These are phyloP conservation scores for Penicillium sclerotigenum DNA, from an alignment of 2,329 filamentous ascomycete species.

Conservation along the genomic window DNA sequence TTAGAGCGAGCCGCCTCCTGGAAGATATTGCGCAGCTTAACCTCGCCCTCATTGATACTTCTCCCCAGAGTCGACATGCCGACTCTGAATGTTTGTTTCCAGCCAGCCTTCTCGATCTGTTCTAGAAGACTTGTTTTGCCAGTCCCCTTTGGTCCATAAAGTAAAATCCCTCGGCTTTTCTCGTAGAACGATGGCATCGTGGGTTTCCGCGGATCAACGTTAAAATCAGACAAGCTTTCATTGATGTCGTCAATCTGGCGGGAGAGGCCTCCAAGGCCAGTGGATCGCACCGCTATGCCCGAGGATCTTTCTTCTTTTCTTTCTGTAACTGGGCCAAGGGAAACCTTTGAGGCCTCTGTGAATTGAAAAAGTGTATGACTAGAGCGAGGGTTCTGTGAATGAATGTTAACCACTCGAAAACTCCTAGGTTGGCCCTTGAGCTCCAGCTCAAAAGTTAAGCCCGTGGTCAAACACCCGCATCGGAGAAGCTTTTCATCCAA, in stretches of 20 bases:
- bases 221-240: conserved; percentile 59
- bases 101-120: conserved; percentile 63
- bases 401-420: conserved; percentile 61
- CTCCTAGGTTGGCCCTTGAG: conserved; percentile 56
- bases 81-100: conserved; percentile 63
- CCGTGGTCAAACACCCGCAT: conserved; percentile 67
- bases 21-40: conserved; percentile 65
- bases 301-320: conserved; percentile 11
- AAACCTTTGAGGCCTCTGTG: conserved; percentile 32
- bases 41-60: conserved; percentile 44
- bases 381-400: conserved; percentile 41
- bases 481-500: conserved; percentile 46
- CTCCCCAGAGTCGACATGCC: conserved; percentile 34
- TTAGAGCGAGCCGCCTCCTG: conserved; percentile 64
- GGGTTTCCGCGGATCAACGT: conserved; percentile 28
- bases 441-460: conserved; percentile 65
- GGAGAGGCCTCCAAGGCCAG: conserved; percentile 65
- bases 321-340: conserved; percentile 29
- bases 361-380: conserved; percentile 37
- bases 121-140: conserved; percentile 76
- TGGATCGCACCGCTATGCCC: conserved; percentile 34
- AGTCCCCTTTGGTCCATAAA: conserved; percentile 79
- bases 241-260: conserved; percentile 66
- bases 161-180: conserved; percentile 59
- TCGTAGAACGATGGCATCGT: conserved; percentile 43